Percentiles rank a stretch among this genome's conserved stretches.
These are phyloP conservation scores for Breviolum minutum DNA, from an alignment of 73 alveolate species.

Conservation along the genomic window DNA sequence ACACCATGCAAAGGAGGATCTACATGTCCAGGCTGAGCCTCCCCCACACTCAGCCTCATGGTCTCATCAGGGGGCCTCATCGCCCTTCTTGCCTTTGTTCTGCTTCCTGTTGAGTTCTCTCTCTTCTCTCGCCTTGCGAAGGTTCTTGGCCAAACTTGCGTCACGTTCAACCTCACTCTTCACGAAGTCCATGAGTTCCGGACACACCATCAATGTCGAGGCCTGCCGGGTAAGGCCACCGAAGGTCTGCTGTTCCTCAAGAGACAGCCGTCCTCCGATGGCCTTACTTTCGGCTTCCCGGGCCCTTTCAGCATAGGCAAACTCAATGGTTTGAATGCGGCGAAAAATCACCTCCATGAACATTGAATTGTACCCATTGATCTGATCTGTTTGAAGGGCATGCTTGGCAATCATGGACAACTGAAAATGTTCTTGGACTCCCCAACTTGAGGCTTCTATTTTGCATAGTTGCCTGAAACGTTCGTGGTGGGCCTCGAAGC, in stretches of 20 bases:
- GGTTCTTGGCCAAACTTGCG: conserved; percentile 10
- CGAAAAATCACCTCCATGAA: not conserved
- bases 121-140: conserved; percentile 50
- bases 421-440: conserved; percentile 16
- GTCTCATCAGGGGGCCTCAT: conserved; percentile 10
- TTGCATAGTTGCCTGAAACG: not conserved
- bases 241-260: conserved; percentile 30
- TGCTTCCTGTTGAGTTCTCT: not conserved
- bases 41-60: not conserved
- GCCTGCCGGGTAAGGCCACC: conserved; percentile 23
- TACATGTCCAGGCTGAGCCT: not conserved
- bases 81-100: not conserved
- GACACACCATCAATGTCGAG: conserved; percentile 17
- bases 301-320: not conserved
- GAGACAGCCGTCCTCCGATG: not conserved
- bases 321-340: conserved; percentile 40
- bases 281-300: not conserved
- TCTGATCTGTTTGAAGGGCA: conserved; percentile 17
- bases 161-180: not conserved
- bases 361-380: not conserved
- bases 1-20: not conserved
- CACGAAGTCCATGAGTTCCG: not conserved
- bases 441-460: not conserved
- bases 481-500: conserved; percentile 51
- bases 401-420: not conserved